Percentiles rank a stretch among this genome's conserved stretches.
phyloP scores from a whole-genome alignment of 805 yeast genomes.

The Danielia reshetovae region DNA sequence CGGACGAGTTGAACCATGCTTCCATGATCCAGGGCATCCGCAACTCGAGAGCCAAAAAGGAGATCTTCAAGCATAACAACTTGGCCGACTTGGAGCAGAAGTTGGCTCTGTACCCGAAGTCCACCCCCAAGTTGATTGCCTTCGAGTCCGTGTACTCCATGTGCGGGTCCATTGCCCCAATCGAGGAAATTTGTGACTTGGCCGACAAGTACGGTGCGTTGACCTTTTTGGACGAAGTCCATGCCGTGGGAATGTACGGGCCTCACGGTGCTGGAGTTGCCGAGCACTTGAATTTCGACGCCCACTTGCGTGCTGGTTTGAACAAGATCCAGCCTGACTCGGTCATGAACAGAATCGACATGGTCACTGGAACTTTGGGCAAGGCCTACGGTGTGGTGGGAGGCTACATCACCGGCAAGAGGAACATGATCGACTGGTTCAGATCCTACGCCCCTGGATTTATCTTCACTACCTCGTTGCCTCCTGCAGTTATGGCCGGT shows the following conservation, averaged over 20 bases:
- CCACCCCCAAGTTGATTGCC: slow-evolving; percentile 92
- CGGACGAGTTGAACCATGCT: slow-evolving; percentile 94
- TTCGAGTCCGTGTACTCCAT: slow-evolving; percentile 96
- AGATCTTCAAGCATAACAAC: slow-evolving; percentile 89
- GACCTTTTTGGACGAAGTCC: slow-evolving; percentile 97
- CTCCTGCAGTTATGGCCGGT: slow-evolving; percentile 98
- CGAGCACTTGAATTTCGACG: slow-evolving; percentile 88
- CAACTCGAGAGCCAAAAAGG: slow-evolving; percentile 84
- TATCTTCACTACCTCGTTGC: slow-evolving; percentile 93
- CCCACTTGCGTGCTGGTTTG: slow-evolving; percentile 67
- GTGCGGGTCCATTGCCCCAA: slow-evolving; percentile 98
- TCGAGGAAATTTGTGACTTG: slow-evolving; percentile 85
- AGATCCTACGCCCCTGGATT: slow-evolving; percentile 97
- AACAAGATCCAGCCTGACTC: slow-evolving; percentile 40
- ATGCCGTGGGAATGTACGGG: slow-evolving; percentile 98
- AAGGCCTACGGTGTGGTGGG: slow-evolving; percentile 97
- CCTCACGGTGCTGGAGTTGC: slow-evolving; percentile 99
- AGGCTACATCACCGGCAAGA: slow-evolving; percentile 92
- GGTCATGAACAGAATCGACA: slow-evolving; percentile 85
- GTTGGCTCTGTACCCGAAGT: slow-evolving; percentile 74
- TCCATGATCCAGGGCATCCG: slow-evolving; percentile 96
- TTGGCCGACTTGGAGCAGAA: slow-evolving; percentile 75
- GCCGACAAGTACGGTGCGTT: slow-evolving; percentile 98
- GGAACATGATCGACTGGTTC: slow-evolving; percentile 85
- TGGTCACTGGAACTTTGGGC: slow-evolving; percentile 96